A percentile compares a stretch with the other conserved stretches of the same genome.
Evolutionary conservation across 371 early-diverging fungal genomes (phyloP).

Genomic region (Mucor sp.): DNA sequence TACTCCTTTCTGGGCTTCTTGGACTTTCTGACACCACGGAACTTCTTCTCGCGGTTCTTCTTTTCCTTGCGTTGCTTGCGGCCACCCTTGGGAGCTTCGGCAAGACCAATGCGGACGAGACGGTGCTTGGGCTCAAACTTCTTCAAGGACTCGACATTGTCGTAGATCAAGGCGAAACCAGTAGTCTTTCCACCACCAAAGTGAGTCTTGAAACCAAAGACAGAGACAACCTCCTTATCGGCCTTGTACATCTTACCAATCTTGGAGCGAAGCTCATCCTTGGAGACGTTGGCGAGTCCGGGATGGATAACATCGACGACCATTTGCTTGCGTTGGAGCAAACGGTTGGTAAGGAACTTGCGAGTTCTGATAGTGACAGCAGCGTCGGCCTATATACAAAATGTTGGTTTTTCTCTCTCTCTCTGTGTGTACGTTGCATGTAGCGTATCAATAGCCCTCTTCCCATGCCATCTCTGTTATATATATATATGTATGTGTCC

Average conservation of each 20-base stretch:
- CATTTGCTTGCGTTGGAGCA: slow-evolving; percentile 98
- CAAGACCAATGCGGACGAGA: slow-evolving; percentile 84
- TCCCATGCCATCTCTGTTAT: not conserved
- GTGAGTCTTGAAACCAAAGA: slow-evolving; percentile 94
- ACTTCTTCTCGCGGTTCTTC: too few species aligned
- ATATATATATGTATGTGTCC: too few species aligned
- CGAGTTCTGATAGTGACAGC: slow-evolving; percentile 96
- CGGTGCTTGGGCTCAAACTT: slow-evolving; percentile 99
- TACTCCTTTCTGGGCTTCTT: too few species aligned
- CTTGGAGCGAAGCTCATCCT: slow-evolving; percentile 93
- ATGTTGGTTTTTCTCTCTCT: not conserved
- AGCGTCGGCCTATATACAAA: slow-evolving; percentile 65
- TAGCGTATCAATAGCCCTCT: not conserved
- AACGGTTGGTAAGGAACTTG: slow-evolving; percentile 98
- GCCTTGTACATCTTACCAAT: slow-evolving; percentile 96
- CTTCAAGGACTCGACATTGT: slow-evolving; percentile 92
- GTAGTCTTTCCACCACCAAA: slow-evolving; percentile 99
- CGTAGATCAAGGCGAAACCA: slow-evolving; percentile 98
- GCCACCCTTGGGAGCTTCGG: slow-evolving; percentile 75
- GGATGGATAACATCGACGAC: slow-evolving; percentile 97
- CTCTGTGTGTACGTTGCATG: too few species aligned
- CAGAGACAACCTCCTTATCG: slow-evolving; percentile 88
- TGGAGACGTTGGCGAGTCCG: slow-evolving; percentile 89
- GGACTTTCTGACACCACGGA: too few species aligned
- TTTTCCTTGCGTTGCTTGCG: slow-evolving; percentile 99